phyloP scores from a whole-genome alignment of 345 rosid genomes.

The Heritiera fomes region DNA sequence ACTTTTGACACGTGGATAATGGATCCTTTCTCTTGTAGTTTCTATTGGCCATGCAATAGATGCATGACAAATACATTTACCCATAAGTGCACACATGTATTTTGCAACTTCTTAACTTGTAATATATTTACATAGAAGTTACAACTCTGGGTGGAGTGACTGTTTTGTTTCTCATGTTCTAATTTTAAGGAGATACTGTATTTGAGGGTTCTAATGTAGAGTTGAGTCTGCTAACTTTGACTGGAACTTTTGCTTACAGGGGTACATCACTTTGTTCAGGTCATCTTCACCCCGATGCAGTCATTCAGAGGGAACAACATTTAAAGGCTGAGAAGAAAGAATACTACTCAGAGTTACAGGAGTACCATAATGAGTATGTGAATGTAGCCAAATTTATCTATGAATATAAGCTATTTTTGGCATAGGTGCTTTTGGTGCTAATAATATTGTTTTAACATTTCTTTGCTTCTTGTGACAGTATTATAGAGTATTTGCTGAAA shows the following conservation, averaged over 20 bases:
- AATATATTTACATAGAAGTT: neutral
- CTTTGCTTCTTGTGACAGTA: constrained; percentile 56
- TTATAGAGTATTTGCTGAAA: constrained; percentile 65
- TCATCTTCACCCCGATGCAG: constrained; percentile 78
- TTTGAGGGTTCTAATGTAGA: constrained; percentile 18
- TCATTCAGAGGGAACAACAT: constrained; percentile 50
- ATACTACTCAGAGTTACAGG: constrained; percentile 61
- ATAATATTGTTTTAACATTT: constrained; percentile 27
- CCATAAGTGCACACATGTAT: neutral
- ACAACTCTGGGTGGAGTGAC: neutral
- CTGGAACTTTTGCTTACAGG: constrained; percentile 63
- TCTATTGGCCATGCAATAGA: neutral
- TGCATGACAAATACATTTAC: neutral
- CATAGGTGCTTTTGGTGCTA: constrained; percentile 13
- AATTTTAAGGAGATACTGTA: neutral
- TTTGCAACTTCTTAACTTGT: neutral
- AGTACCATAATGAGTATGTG: constrained; percentile 83
- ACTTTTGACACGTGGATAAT: neutral
- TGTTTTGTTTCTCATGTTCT: constrained; percentile 10
- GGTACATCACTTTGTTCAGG: constrained; percentile 72
- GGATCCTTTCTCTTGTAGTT: constrained; percentile 3
- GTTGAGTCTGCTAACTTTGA: constrained; percentile 29
- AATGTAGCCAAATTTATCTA: neutral
- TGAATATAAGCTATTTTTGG: constrained; percentile 4
- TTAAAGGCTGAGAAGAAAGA: constrained; percentile 53